Evolutionary conservation across 179 eudicot species (phyloP).

Genomic region (Carnegiea gigantea): DNA sequence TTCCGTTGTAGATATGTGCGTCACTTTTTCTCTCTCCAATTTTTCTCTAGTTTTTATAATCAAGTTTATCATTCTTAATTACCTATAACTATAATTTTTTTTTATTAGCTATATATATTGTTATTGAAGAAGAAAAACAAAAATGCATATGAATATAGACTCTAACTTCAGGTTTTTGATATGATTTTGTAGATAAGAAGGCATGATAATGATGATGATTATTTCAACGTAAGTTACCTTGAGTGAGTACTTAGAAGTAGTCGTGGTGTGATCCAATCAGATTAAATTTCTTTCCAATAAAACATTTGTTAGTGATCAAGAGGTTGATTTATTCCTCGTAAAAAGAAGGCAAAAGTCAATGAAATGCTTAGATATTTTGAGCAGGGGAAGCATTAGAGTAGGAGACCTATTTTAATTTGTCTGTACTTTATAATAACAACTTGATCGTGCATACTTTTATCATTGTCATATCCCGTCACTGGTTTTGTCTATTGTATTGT

Average conservation of each 20-base stretch:
- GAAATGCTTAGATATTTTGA: not conserved
- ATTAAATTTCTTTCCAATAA: not conserved
- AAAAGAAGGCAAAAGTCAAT: not conserved
- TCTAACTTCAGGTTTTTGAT: too few species aligned
- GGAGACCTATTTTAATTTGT: not conserved
- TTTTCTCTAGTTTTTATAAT: not conserved
- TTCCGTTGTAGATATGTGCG: not conserved
- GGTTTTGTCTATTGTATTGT: too few species aligned
- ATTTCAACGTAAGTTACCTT: not conserved
- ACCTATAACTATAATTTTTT: too few species aligned
- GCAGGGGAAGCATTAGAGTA: not conserved
- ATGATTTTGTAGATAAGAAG: not conserved
- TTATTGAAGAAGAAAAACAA: too few species aligned
- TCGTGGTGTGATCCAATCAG: not conserved
- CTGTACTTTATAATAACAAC: not conserved
- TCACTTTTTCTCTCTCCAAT: not conserved
- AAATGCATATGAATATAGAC: too few species aligned
- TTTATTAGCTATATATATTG: too few species aligned
- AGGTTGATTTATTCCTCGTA: not conserved
- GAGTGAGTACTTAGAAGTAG: not conserved
- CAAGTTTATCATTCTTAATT: too few species aligned
- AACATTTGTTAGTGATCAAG: not conserved
- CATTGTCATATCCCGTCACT: not conserved
- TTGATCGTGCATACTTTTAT: not conserved
- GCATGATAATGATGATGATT: not conserved